Conservation (phyloP, 371 early-diverging fungal genomes). For the Apophysomyces trapeziformis region DNA sequence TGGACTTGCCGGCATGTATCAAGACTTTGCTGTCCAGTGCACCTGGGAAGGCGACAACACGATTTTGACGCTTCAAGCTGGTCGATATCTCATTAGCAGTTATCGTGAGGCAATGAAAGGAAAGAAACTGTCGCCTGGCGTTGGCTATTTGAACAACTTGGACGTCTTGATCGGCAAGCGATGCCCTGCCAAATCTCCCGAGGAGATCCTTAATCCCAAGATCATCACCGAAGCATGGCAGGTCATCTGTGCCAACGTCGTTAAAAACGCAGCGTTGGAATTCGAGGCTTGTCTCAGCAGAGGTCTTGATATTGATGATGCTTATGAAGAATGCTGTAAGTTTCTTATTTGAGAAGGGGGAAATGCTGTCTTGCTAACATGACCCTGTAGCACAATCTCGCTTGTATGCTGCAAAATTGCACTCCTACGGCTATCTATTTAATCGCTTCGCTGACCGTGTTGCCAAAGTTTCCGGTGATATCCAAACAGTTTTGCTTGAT, state of each 20-base stretch:
- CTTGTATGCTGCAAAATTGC: slow-evolving; percentile 86
- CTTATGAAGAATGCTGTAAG: slow-evolving; percentile 85
- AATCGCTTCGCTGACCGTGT: slow-evolving; percentile 86
- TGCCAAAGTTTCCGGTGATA: slow-evolving; percentile 50
- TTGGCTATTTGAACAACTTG: slow-evolving; percentile 79
- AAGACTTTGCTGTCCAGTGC: slow-evolving; percentile 93
- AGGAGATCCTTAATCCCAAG: slow-evolving; percentile 64
- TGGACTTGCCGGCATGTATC: slow-evolving; percentile 84
- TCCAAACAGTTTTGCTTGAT: slow-evolving; percentile 59
- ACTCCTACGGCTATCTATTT: slow-evolving; percentile 85
- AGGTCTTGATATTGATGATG: slow-evolving; percentile 77
- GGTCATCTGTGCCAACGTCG: slow-evolving; percentile 84
- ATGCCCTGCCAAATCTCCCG: slow-evolving; percentile 57
- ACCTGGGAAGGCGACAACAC: slow-evolving; percentile 96
- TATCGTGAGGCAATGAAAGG: slow-evolving; percentile 81
- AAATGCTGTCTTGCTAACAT: neutral
- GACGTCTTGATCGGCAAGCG: slow-evolving; percentile 53
- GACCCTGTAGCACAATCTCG: slow-evolving; percentile 63
- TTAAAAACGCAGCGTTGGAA: slow-evolving; percentile 79
- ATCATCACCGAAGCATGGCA: slow-evolving; percentile 83
- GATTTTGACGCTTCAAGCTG: slow-evolving; percentile 88
- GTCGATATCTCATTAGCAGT: slow-evolving; percentile 85
- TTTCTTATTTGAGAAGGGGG: neutral
- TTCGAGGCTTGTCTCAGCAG: slow-evolving; percentile 72
- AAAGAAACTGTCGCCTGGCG: slow-evolving; percentile 78